Evolutionary conservation across 345 rosid species (phyloP).

Genomic region (Viola odorata): DNA sequence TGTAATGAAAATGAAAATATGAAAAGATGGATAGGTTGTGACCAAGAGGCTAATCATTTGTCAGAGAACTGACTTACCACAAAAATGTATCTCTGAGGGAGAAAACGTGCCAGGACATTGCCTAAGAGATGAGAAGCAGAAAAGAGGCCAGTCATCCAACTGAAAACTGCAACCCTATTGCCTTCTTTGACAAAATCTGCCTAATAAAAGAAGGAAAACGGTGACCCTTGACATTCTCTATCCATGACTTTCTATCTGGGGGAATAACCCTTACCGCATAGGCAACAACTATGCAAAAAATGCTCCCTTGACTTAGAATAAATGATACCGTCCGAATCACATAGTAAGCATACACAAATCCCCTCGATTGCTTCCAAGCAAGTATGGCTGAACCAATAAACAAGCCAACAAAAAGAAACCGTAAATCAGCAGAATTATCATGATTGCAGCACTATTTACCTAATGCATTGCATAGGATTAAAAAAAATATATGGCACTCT

Average conservation of each 20-base stretch:
- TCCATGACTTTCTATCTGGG: neutral
- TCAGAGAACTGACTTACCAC: constrained; percentile 21
- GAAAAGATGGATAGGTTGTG: neutral
- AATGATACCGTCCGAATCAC: constrained; percentile 46
- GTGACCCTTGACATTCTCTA: neutral
- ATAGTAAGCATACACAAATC: constrained; percentile 46
- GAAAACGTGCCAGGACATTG: constrained; percentile 41
- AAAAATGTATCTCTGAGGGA: constrained; percentile 46
- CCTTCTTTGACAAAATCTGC: constrained; percentile 41
- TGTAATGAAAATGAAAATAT: neutral
- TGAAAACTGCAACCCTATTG: constrained; percentile 44
- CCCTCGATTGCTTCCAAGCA: constrained; percentile 34
- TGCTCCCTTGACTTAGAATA: constrained; percentile 54
- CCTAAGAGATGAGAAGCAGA: constrained; percentile 52
- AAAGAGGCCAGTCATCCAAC: constrained; percentile 54
- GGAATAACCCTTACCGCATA: constrained; percentile 35
- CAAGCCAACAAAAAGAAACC: constrained; percentile 2
- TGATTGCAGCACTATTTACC: neutral
- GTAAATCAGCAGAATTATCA: neutral
- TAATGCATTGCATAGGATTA: no score
- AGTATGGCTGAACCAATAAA: constrained; percentile 37
- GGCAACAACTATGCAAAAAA: constrained; percentile 51
- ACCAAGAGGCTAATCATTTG: neutral
- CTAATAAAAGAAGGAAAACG: constrained; percentile 24
- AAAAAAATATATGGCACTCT: no score